Base-by-base conservation (phyloP, 164 flowering plant genomes). In the Umbellularia californica region DNA sequence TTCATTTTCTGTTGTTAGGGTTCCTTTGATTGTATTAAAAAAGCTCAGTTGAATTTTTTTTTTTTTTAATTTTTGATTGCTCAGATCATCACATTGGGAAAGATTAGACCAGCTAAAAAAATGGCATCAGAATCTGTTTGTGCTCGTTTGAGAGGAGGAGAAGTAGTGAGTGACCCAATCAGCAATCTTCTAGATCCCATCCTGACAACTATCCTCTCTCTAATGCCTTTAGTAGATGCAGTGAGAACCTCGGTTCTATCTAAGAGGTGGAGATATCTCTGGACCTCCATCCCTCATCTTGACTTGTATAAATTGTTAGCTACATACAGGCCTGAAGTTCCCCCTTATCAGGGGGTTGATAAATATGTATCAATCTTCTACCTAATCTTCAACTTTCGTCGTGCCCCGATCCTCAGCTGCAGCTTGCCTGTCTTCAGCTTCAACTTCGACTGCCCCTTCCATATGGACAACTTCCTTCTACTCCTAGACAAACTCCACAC, bases 201-300 rank as follows among this genome's bases (percentile, higher is more conserved):
- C 35, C 65, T 72, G 50, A 20, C 19, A 22, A 30, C 52, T 24
- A 62, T 72, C 17, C 50, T 72, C 24, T 58, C 66, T 11, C 11
- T 19, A 17, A 5, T 72, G 24, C n/a, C 50, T 10, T 27, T 62
- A 27, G 33, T 25, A 35, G 63, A 72, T 12, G 74, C 74, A 7
- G 74, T n/a, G 5, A 72, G 51, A 30, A 62, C 74, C 10, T 58
- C 67, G 2, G 14, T 72, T n/a, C 51, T 72, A 11, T 72, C 74
- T 17, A 60, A 60, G 25, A 72, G 67, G 33, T 72, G 74, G 74
- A 72, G 51, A 20, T n/a, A 72, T 58, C 7, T 72, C 11, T 58
- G 74, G 50, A 23, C 12, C 6, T 62, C 19, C 2, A 25, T 51
- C 12, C 51, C 74, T 12, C 11, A 72, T 35, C 74, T 72, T 3